Evolutionary conservation across 495 filamentous ascomycete genomes (phyloP), one percentile per base, ranked within the genome.

Genomic region (Antarctomyces pellizariae): DNA sequence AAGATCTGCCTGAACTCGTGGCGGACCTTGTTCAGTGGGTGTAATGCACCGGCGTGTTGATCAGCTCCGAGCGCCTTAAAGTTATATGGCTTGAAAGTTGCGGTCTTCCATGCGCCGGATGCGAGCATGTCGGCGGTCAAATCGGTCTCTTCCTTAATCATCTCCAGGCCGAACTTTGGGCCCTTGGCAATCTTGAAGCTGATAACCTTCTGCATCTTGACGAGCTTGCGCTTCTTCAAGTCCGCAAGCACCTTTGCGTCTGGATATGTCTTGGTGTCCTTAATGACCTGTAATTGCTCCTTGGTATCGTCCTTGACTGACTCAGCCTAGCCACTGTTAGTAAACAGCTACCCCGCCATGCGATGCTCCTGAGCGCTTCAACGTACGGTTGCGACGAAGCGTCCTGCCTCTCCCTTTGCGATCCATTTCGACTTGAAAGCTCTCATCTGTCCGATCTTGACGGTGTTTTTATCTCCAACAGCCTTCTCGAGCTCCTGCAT

Each of bases 391-490:
- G 39, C 39, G 11, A 63, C 56, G 26, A 75, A 40, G 21, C 57
- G 44, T 32, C 53, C 58, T 17, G 75, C 73, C 42, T 71, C 70
- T 32, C 75, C 82, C 53, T 86, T 91, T 41, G 69, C 73, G 34
- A 97, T 84, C 86, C 86, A 97, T 42, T 78, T 82, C 43, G 75
- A 71, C 59, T 82, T 92, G 56, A 95, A 84, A 22, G 86, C 86
- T 51, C 80, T 91, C 28, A 82, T 79, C 45, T 84, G 77, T n/a
- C 86, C 86, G 23, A 93, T 54, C 48, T 82, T 90, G 31, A 75
- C 71, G 25, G 70, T 66, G n/a, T 69, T 73, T 50, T 76, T 74
- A 37, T 79, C 78, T 24, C 89, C 77, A 36, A 78, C 62, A 7
- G 53, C 59, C 41, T 53, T 54, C 50, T 67, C 60, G 33, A 92